Conservation (phyloP, 139 green algal species). For the Zygnema circumcarinatum region DNA sequence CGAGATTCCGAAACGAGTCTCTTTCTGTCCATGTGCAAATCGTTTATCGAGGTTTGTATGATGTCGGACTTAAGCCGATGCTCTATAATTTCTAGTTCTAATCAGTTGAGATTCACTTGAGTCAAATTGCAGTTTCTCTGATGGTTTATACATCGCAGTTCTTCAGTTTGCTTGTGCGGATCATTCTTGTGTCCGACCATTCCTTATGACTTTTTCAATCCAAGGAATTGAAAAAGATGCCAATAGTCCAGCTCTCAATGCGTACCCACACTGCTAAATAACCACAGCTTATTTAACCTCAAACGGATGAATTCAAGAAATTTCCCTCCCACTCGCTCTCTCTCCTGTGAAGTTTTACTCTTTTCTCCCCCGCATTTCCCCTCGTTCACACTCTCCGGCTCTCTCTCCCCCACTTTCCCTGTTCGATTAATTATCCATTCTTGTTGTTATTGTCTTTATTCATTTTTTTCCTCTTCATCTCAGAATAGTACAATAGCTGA, state of each 20-base stretch:
- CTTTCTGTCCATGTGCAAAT: constrained; percentile 22
- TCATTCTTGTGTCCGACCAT: no score
- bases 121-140: background rate
- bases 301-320: background rate
- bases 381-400: background rate
- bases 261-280: no score
- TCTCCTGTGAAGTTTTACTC: background rate
- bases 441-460: background rate
- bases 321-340: background rate
- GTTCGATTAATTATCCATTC: background rate
- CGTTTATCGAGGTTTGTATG: constrained; percentile 47
- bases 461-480: background rate
- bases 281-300: no score
- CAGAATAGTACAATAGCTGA: background rate
- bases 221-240: constrained; percentile 5
- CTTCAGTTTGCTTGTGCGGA: no score
- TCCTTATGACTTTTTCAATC: no score
- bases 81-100: background rate
- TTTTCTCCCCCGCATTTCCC: background rate
- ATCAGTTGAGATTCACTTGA: background rate
- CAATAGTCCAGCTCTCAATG: background rate
- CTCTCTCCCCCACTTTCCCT: background rate
- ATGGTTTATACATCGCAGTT: background rate
- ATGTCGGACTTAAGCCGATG: background rate
- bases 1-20: constrained; percentile 32